Percentiles rank a stretch among this genome's conserved stretches.
These are phyloP conservation scores for Yarrowia bubula DNA, from an alignment of 805 yeast genomes.

Conservation along the genomic window DNA sequence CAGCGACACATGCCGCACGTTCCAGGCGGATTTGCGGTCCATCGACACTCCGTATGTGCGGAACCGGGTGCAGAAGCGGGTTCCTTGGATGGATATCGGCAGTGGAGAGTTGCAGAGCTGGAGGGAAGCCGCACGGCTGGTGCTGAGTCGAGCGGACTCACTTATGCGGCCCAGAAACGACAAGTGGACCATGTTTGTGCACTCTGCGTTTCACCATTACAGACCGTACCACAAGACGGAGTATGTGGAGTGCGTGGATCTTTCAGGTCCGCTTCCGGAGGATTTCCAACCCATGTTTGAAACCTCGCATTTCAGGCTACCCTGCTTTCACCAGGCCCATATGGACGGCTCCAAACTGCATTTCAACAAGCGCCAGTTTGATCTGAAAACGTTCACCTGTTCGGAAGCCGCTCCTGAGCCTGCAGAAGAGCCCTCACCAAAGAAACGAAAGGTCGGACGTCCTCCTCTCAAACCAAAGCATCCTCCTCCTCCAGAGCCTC, in stretches of 20 bases:
- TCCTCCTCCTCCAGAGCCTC: not conserved
- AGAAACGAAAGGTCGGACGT: not conserved
- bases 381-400: not conserved
- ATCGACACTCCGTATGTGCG: conserved; percentile 1
- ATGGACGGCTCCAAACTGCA: not conserved
- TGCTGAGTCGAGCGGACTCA: not conserved
- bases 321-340: not conserved
- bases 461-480: not conserved
- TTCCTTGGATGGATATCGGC: not conserved
- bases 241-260: not conserved
- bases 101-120: not conserved
- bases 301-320: not conserved
- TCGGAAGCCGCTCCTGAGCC: too few species aligned
- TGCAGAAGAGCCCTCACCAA: not conserved
- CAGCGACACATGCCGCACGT: not conserved
- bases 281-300: not conserved
- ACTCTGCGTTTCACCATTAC: not conserved
- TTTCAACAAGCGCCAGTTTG: not conserved
- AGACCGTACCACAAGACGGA: not conserved
- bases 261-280: not conserved
- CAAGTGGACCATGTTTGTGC: not conserved
- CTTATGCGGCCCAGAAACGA: not conserved
- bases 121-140: not conserved
- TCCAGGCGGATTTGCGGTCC: not conserved
- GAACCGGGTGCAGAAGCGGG: not conserved